Conservation (phyloP, 2,329 filamentous ascomycete genomes). For the Phoma sp. region DNA sequence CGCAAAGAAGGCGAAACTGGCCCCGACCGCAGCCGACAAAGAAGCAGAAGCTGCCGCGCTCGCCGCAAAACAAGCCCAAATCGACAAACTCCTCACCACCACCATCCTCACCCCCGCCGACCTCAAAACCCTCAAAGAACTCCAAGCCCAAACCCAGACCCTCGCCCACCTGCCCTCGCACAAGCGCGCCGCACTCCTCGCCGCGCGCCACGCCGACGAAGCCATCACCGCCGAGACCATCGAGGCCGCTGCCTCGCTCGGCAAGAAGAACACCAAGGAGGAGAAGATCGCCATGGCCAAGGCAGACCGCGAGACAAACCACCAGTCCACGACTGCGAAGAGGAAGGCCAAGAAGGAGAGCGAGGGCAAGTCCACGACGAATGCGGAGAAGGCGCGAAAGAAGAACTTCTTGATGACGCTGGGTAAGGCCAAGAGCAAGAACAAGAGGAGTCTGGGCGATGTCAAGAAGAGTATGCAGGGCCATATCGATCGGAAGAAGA, state of each 20-base stretch:
- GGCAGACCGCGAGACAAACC: constrained; percentile 81
- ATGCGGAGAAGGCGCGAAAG: constrained; percentile 93
- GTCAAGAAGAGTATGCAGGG: constrained; percentile 79
- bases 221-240: constrained; percentile 90
- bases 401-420: constrained; percentile 99
- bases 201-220: constrained; percentile 77
- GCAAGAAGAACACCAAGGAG: constrained; percentile 84
- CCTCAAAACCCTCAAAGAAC: constrained; percentile 89
- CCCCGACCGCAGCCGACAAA: constrained; percentile 49
- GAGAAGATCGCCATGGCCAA: constrained; percentile 83
- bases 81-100: constrained; percentile 79
- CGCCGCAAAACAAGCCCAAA: constrained; percentile 28
- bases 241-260: constrained; percentile 79
- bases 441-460: constrained; percentile 90
- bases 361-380: constrained; percentile 94
- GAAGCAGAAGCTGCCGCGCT: constrained; percentile 45
- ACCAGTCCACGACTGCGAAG: constrained; percentile 84
- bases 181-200: constrained; percentile 48
- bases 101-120: constrained; percentile 95
- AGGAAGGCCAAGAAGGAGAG: constrained; percentile 85
- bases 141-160: constrained; percentile 75
- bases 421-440: constrained; percentile 93
- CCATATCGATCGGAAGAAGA: constrained; percentile 82
- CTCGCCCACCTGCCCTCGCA: constrained; percentile 63
- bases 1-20: constrained; percentile 66